These are phyloP conservation scores for Camelina neglecta DNA, from an alignment of 345 rosid species.

Conservation along the genomic window DNA sequence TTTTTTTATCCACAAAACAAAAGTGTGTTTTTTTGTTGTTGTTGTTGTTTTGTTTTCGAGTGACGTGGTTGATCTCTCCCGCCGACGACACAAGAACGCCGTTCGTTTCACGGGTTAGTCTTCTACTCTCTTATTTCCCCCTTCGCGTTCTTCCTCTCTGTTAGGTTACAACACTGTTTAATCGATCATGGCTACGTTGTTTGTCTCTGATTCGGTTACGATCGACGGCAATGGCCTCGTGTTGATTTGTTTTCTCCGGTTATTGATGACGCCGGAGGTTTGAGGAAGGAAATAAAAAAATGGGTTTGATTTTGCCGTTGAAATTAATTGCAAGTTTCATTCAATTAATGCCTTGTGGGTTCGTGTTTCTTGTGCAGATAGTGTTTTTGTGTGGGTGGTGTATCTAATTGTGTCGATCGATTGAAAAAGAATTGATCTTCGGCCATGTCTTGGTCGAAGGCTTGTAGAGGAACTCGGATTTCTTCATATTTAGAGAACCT, in stretches of 20 bases:
- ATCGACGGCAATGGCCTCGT: neutral
- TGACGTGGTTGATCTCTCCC: slow-evolving; percentile 33
- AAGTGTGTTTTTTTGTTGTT: neutral
- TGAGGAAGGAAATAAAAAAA: neutral
- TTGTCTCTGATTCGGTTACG: slow-evolving; percentile 1
- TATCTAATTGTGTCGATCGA: slow-evolving; percentile 9
- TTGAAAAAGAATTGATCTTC: neutral
- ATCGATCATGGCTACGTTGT: neutral
- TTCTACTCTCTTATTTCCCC: neutral
- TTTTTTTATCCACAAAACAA: neutral
- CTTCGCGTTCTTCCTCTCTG: neutral
- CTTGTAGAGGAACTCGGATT: slow-evolving; percentile 27
- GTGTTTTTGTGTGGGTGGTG: slow-evolving; percentile 22
- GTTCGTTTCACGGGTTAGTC: slow-evolving; percentile 24
- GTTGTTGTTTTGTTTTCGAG: neutral
- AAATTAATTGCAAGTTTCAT: neutral
- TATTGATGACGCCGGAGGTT: neutral
- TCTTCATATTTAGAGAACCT: slow-evolving; percentile 36
- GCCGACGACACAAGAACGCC: slow-evolving; percentile 34
- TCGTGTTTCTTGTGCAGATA: slow-evolving; percentile 35
- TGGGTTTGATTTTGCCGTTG: neutral
- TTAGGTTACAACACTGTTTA: neutral
- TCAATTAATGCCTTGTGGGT: slow-evolving; percentile 5
- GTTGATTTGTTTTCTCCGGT: neutral
- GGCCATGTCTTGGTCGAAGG: slow-evolving; percentile 45